Conservation (phyloP, 345 rosid species). For the Sisymbrium altissimum region DNA sequence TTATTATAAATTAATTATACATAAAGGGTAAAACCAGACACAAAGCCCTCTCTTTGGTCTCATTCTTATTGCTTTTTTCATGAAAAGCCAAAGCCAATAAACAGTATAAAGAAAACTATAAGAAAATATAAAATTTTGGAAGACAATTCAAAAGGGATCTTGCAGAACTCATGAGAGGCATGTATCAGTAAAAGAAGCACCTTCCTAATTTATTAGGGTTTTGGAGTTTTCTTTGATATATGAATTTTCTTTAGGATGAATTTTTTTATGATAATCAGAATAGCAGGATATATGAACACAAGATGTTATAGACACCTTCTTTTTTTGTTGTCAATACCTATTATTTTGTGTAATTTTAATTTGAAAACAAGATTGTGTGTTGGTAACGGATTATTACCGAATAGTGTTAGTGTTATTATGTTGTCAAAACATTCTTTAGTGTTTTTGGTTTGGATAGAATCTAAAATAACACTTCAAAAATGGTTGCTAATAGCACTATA, state of each 20-base stretch:
- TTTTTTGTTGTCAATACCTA: neutral
- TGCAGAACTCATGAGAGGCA: conserved; percentile 32
- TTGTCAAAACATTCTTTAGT: too few relatives aligned
- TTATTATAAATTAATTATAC: neutral
- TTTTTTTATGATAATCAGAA: neutral
- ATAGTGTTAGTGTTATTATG: too few relatives aligned
- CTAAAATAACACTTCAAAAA: neutral
- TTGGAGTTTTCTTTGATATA: conserved; percentile 17
- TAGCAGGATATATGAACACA: neutral
- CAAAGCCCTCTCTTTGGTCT: conserved; percentile 34
- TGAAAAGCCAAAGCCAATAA: conserved; percentile 36
- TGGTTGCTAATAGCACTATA: neutral
- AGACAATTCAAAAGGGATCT: conserved; percentile 30
- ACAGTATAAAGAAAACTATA: conserved; percentile 18
- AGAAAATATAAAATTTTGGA: neutral
- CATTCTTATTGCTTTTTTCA: conserved; percentile 35
- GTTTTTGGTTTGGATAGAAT: neutral
- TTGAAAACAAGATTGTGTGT: neutral
- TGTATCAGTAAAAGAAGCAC: conserved; percentile 28
- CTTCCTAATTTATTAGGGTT: conserved; percentile 18
- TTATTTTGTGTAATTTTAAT: neutral
- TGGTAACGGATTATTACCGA: neutral
- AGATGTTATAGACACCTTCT: neutral
- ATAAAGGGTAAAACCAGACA: conserved; percentile 32
- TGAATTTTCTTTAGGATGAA: neutral